These are phyloP conservation scores for Phaffomyces opuntiae DNA, from an alignment of 805 yeast genomes.

Conservation along the genomic window DNA sequence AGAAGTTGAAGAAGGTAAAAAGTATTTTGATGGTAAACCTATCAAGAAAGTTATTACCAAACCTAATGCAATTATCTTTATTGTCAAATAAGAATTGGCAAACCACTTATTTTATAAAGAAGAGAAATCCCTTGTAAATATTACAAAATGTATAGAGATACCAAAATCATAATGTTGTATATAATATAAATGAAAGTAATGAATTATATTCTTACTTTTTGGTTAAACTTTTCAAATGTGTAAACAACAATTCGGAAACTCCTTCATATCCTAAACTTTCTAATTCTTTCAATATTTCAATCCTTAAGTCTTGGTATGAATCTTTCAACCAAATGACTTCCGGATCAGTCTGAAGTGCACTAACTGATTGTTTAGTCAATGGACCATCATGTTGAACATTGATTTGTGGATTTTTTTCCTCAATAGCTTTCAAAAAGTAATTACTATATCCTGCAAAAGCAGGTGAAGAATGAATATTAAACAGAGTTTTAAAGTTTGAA, in stretches of 20 bases:
- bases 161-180: background rate
- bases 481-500: conserved; percentile 18
- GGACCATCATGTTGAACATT: conserved; percentile 46
- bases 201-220: conserved; percentile 8
- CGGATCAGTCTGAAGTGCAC: conserved; percentile 19
- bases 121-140: too few relatives aligned
- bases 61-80: conserved; percentile 23
- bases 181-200: background rate
- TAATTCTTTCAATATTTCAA: conserved; percentile 36
- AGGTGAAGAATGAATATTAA: conserved; percentile 44
- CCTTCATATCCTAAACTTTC: conserved; percentile 40
- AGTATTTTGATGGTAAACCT: conserved; percentile 33
- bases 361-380: conserved; percentile 36
- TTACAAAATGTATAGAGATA: too few relatives aligned
- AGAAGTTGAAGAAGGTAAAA: conserved; percentile 29
- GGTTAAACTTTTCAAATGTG: conserved; percentile 45
- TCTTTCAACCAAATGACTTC: conserved; percentile 30
- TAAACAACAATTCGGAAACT: conserved; percentile 41
- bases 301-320: conserved; percentile 38
- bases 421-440: conserved; percentile 37
- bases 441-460: conserved; percentile 40
- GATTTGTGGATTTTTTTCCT: conserved; percentile 31
- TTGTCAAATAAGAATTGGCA: conserved; percentile 7
- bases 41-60: conserved; percentile 53
- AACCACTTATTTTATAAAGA: background rate